Conservation (phyloP, 805 yeast genomes). For the Metschnikowia gelsemii region DNA sequence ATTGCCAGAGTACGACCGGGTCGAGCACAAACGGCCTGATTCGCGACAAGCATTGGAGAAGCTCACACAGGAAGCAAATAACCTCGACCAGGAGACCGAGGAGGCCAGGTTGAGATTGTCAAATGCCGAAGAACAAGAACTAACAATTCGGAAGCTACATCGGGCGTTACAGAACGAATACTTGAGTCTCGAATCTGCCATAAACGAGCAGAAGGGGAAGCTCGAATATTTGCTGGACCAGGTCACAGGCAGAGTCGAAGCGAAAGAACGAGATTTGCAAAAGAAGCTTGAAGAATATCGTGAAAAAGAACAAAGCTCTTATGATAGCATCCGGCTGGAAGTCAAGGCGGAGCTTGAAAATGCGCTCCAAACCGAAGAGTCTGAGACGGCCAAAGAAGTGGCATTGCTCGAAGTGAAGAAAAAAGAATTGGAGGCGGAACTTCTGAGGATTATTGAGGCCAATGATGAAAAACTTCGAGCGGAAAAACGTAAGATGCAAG, state of each 20-base stretch:
- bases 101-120: slow-evolving; percentile 13
- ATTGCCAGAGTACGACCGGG: not conserved
- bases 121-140: slow-evolving; percentile 11
- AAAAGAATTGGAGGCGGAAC: not conserved
- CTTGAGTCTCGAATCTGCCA: slow-evolving; percentile 7
- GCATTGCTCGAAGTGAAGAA: not conserved
- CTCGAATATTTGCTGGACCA: slow-evolving; percentile 28
- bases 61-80: slow-evolving; percentile 17
- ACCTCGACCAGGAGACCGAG: slow-evolving; percentile 23
- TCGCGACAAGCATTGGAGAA: slow-evolving; percentile 7
- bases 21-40: not conserved
- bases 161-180: slow-evolving; percentile 14
- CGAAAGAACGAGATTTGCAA: slow-evolving; percentile 30
- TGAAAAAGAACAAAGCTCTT: slow-evolving; percentile 28
- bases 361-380: slow-evolving; percentile 11
- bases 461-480: slow-evolving; percentile 3
- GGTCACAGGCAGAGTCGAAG: slow-evolving; percentile 29
- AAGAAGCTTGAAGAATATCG: slow-evolving; percentile 31
- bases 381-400: slow-evolving; percentile 6
- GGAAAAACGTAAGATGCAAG: not conserved
- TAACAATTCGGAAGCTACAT: slow-evolving; percentile 10
- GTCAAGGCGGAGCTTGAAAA: slow-evolving; percentile 32
- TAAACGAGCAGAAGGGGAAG: slow-evolving; percentile 16
- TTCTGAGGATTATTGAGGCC: not conserved
- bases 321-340: slow-evolving; percentile 33